Evolutionary conservation across 164 flowering plant genomes (phyloP).

Genomic region (grape (Vitis vinifera)): ASM3070453v1 NC_081809.1:22467501-22468000

Average conservation of each 20-base stretch:
- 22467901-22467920: too few relatives aligned
- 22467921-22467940: background rate
- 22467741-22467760: conserved; percentile 47
- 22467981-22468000: background rate
- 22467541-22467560: background rate
- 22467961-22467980: background rate
- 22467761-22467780: conserved; percentile 73
- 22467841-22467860: background rate
- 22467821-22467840: background rate
- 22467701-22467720: conserved; percentile 47
- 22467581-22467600: conserved; percentile 62
- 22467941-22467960: background rate
- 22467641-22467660: conserved; percentile 15
- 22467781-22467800: conserved; percentile 68
- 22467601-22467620: conserved; percentile 56
- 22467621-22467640: conserved; percentile 30
- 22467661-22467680: conserved; percentile 30
- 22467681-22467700: conserved; percentile 38
- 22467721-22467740: conserved; percentile 30
- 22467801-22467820: conserved; percentile 3
- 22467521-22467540: background rate
- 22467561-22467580: background rate
- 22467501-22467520: background rate
- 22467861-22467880: background rate
- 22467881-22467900: background rate